Percentiles rank a stretch among this genome's conserved stretches.
These are phyloP conservation scores for Microbotryum saponariae DNA, from an alignment of 1,284 basidiomycete genomes.

Conservation along the genomic window DNA sequence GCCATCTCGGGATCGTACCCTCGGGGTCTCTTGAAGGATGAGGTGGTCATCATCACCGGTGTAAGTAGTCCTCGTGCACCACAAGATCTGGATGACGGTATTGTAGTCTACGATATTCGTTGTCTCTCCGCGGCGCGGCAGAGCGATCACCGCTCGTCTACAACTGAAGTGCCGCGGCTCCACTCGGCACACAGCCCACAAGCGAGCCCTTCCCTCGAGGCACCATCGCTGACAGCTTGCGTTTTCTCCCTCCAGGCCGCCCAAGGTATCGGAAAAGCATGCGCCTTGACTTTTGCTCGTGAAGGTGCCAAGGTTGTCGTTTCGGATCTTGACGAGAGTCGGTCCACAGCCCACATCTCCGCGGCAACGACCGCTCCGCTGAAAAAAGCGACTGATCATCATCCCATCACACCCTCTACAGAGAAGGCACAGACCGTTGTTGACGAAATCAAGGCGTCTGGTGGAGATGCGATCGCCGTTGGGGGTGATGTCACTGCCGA, in stretches of 20 bases:
- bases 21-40: conserved; percentile 61
- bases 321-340: conserved; percentile 53
- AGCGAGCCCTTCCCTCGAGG: too few relatives aligned
- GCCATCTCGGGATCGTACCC: conserved; percentile 42
- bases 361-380: too few relatives aligned
- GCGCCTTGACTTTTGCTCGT: conserved; percentile 67
- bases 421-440: conserved; percentile 57
- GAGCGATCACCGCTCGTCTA: too few relatives aligned
- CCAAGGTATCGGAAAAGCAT: conserved; percentile 68
- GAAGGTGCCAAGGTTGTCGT: conserved; percentile 81
- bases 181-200: too few relatives aligned
- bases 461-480: conserved; percentile 64
- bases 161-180: too few relatives aligned
- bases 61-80: conserved; percentile 30
- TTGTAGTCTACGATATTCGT: too few relatives aligned
- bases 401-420: conserved; percentile 43
- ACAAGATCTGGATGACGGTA: too few relatives aligned
- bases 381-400: background rate
- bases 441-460: conserved; percentile 62
- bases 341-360: conserved; percentile 35
- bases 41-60: conserved; percentile 81
- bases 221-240: background rate
- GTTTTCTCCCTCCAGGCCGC: conserved; percentile 46
- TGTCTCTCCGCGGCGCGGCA: too few relatives aligned
- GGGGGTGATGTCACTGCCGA: conserved; percentile 69